Percentiles rank a stretch among this genome's conserved stretches.
phyloP scores from a whole-genome alignment of 257 asterid genomes.

The Perilla frutescens region DNA sequence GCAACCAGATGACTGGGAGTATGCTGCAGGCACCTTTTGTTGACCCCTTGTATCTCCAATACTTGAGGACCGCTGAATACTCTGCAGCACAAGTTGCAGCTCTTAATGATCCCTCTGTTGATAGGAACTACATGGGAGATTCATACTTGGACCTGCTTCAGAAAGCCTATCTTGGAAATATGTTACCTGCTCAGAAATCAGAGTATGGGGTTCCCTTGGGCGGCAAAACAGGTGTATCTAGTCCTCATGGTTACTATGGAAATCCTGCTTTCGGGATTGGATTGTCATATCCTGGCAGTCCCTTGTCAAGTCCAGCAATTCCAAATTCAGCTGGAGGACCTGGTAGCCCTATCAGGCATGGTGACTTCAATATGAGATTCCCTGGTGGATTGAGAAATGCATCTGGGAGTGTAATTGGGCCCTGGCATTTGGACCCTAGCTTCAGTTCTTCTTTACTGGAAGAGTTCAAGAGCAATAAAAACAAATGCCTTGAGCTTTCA shows the following conservation, averaged over 20 bases:
- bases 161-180: constrained; percentile 74
- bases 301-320: constrained; percentile 64
- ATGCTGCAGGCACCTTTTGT: constrained; percentile 57
- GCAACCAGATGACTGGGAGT: constrained; percentile 69
- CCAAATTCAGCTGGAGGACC: constrained; percentile 74
- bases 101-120: constrained; percentile 68
- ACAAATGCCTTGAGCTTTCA: constrained; percentile 83
- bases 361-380: constrained; percentile 68
- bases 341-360: constrained; percentile 85
- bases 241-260: constrained; percentile 79
- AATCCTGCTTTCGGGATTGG: constrained; percentile 71
- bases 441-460: constrained; percentile 77
- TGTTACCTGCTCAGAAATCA: constrained; percentile 76
- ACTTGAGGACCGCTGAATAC: constrained; percentile 74
- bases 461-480: constrained; percentile 94
- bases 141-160: constrained; percentile 81
- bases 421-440: constrained; percentile 80
- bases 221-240: constrained; percentile 55
- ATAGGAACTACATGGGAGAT: constrained; percentile 69
- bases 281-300: constrained; percentile 86
- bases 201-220: constrained; percentile 67
- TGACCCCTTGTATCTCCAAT: constrained; percentile 84
- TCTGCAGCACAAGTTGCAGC: constrained; percentile 76
- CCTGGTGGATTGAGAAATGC: constrained; percentile 75
- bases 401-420: constrained; percentile 73